phyloP scores from a whole-genome alignment of 2,329 filamentous ascomycete genomes.

The Didymella exigua region DNA sequence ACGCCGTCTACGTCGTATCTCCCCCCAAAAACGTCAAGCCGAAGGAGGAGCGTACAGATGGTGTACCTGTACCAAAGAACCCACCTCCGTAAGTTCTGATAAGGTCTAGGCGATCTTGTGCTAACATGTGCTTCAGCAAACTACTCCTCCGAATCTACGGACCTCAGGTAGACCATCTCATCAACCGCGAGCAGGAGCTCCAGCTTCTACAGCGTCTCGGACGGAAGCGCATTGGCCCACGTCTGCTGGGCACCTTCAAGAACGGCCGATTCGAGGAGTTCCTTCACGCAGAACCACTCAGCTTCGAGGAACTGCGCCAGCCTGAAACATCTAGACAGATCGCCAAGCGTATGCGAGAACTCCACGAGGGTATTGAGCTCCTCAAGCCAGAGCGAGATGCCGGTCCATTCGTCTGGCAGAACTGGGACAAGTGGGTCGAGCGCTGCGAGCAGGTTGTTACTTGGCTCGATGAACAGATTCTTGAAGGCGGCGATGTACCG shows the following conservation, averaged over 20 bases:
- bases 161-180: conserved; percentile 92
- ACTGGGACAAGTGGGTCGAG: conserved; percentile 91
- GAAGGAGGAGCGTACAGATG: conserved; percentile 47
- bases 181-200: conserved; percentile 89
- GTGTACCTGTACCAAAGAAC: conserved; percentile 49
- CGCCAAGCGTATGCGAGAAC: conserved; percentile 94
- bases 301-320: conserved; percentile 74
- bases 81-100: conserved; percentile 58
- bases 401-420: conserved; percentile 84
- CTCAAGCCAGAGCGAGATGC: conserved; percentile 75
- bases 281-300: conserved; percentile 83
- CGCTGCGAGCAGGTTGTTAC: conserved; percentile 66
- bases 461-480: conserved; percentile 67
- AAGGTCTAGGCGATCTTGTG: not conserved
- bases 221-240: conserved; percentile 90
- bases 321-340: conserved; percentile 89
- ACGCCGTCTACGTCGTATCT: conserved; percentile 92
- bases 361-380: conserved; percentile 91
- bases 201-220: conserved; percentile 84
- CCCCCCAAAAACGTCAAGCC: conserved; percentile 70
- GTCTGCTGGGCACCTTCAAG: conserved; percentile 85
- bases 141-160: conserved; percentile 91
- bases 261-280: conserved; percentile 97
- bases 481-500: conserved; percentile 34
- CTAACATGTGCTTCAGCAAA: conserved; percentile 60